Percentiles rank a stretch among this genome's conserved stretches.
Conservation (phyloP, 257 asterid species). For the Solanum phureja region DNA sequence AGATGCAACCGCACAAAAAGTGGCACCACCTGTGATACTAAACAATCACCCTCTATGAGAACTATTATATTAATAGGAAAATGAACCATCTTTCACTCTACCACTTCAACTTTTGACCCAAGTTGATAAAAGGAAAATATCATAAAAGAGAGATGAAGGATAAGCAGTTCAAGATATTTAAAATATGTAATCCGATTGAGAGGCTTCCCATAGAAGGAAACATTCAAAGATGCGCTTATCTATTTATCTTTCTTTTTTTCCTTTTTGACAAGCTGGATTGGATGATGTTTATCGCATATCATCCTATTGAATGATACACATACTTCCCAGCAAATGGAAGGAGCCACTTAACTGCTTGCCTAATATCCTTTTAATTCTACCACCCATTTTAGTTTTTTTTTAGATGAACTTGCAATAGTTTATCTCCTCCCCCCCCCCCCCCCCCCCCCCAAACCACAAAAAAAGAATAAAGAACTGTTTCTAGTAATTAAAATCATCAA, state of each 20-base stretch:
- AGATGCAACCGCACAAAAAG: conserved; percentile 96
- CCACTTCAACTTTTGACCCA: background rate
- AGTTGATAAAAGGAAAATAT: background rate
- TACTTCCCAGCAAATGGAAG: background rate
- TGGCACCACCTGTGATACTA: conserved; percentile 98
- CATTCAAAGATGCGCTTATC: background rate
- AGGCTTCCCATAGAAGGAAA: background rate
- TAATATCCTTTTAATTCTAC: background rate
- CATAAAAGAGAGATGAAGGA: background rate
- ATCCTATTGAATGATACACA: background rate
- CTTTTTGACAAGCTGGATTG: background rate
- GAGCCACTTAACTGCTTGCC: background rate
- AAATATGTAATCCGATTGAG: background rate
- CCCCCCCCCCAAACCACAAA: too few species aligned
- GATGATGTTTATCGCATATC: background rate
- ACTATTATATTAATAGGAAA: conserved; percentile 2
- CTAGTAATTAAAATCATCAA: background rate
- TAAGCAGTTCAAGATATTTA: background rate
- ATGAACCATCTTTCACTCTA: background rate
- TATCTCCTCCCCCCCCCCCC: background rate
- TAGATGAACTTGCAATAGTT: background rate
- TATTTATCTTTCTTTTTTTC: background rate
- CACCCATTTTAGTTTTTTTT: background rate
- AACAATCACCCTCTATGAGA: conserved; percentile 47
- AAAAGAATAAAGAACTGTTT: background rate